Evolutionary conservation across 768 basidiomycete genomes (phyloP).

Genomic region (Macrolepiota fuliginosa): DNA sequence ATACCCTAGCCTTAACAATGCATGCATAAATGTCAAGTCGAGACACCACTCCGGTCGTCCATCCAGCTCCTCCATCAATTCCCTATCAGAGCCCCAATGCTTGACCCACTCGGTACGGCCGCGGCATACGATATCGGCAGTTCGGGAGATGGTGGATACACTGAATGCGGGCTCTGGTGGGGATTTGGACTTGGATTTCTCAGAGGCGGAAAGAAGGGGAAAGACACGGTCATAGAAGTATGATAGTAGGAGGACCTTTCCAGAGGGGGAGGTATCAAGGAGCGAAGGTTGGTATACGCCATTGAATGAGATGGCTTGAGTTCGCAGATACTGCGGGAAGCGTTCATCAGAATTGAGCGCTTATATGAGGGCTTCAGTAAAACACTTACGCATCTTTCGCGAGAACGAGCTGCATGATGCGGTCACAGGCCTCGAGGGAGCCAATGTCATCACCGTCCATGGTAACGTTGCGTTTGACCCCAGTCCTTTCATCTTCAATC

Average conservation of each 20-base stretch:
- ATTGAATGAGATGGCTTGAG: too few relatives aligned
- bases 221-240: conserved; percentile 96
- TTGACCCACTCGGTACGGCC: conserved; percentile 63
- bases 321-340: too few relatives aligned
- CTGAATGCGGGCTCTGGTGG: conserved; percentile 28
- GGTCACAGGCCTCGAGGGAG: conserved; percentile 81
- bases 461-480: conserved; percentile 57
- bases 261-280: conserved; percentile 81
- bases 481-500: conserved; percentile 47
- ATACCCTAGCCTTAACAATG: conserved; percentile 83
- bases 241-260: conserved; percentile 87
- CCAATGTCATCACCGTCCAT: conserved; percentile 87
- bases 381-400: conserved; percentile 87
- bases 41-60: conserved; percentile 93
- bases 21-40: conserved; percentile 95
- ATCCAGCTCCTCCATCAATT: conserved; percentile 58
- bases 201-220: conserved; percentile 55
- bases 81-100: conserved; percentile 35
- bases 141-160: conserved; percentile 55
- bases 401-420: conserved; percentile 83
- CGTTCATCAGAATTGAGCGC: not conserved
- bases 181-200: conserved; percentile 14
- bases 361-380: not conserved
- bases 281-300: conserved; percentile 97
- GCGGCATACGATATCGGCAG: conserved; percentile 72